Base-by-base conservation (phyloP, 805 yeast species). In the Phaffomyces thermotolerans region DNA sequence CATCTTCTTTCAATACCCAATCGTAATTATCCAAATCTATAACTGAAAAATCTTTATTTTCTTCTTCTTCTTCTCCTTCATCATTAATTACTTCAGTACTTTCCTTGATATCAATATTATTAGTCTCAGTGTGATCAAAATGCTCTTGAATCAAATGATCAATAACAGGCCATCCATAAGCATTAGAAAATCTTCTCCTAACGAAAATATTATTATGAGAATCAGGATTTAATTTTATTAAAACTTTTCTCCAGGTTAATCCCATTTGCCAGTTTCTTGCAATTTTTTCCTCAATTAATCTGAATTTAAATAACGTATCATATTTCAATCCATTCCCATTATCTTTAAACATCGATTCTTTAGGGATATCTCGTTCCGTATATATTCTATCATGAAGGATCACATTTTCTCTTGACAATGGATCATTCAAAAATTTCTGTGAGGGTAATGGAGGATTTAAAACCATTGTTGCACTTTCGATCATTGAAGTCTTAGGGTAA, bases 111-210 rank as follows among this genome's bases (percentile, higher is more conserved):
- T 8, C 22, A 12, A 4, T 27, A 14, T 31, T 40, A 3, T 34
- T 6, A 1, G 24, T 9, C 6, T 27, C 13, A 27, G 9, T 25
- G 3, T 27, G 12, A n/a, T 9, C 56, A 59, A 85, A 85, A 65
- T 85, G 93, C 40, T 73, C 69, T 13, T 69, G 66, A 2, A 81
- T 75, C 47, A 85, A 56, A 57, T 83, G 93, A 46, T 84, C 89
- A 38, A 84, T 66, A 0, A 84, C 86, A 1, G 77, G 79, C 95
- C 95, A 85, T 1, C 95, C 95, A 62, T 79, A 84, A 0, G 91
- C 93, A 64, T 85, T 85, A 1, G 86, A 72, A 62, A 82, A 83
- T 43, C 81, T 63, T 54, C 90, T 67, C 50, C 93, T 63, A 0
- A 84, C 90, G 33, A 82, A 67, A 29, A 84, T 81, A 52, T 82